These are phyloP conservation scores for Fusarium fujikuroi DNA, from an alignment of 2,329 filamentous ascomycete genomes.

Conservation along the genomic window DNA sequence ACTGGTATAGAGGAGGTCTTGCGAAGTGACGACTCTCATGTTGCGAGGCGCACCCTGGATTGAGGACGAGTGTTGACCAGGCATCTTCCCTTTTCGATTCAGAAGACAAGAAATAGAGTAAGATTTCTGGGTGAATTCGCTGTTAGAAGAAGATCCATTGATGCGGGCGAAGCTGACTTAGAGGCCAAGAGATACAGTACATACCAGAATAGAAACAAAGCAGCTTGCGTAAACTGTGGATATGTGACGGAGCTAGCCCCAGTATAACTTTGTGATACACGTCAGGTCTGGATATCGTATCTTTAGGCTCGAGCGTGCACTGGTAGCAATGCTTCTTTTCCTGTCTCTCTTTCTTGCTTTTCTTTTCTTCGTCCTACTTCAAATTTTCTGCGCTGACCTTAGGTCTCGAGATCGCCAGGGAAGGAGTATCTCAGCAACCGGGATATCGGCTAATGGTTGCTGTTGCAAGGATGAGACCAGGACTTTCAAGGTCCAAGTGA, in stretches of 20 bases:
- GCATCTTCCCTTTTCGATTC: constrained; percentile 47
- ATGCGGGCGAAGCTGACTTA: constrained; percentile 8
- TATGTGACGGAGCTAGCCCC: constrained; percentile 34
- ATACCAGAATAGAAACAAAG: constrained; percentile 34
- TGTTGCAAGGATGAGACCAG: not conserved
- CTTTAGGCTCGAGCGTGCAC: not conserved
- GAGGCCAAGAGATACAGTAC: constrained; percentile 24
- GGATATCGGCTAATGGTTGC: not conserved
- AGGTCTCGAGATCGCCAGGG: not conserved
- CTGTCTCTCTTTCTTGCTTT: too few relatives aligned
- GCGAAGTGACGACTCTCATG: constrained; percentile 56
- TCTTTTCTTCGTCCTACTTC: not conserved
- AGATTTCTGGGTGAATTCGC: constrained; percentile 16
- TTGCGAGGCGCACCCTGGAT: constrained; percentile 59
- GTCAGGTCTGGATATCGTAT: constrained; percentile 4
- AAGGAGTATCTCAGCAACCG: not conserved
- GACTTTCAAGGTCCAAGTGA: not conserved
- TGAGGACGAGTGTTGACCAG: constrained; percentile 52
- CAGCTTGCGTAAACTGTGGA: constrained; percentile 44
- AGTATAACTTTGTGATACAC: constrained; percentile 26
- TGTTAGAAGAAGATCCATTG: constrained; percentile 7
- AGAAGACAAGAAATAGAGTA: not conserved
- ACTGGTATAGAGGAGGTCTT: constrained; percentile 65
- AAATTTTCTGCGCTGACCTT: constrained; percentile 9
- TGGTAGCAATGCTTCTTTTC: constrained; percentile 14